Evolutionary conservation across 768 basidiomycete genomes (phyloP).

Genomic region (Tricholoma sp.): DNA sequence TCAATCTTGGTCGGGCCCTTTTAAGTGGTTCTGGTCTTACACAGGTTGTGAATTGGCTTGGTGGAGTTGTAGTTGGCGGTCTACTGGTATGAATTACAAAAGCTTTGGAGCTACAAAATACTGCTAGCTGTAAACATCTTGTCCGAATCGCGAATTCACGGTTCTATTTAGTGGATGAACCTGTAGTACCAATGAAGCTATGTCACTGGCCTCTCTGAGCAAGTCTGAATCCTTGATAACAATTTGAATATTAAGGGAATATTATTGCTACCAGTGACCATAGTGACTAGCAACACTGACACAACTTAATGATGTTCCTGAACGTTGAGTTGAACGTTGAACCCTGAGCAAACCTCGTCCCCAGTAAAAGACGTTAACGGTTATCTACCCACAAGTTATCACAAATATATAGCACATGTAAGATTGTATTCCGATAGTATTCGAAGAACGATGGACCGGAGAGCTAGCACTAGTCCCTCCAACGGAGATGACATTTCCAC

Average conservation of each 20-base stretch:
- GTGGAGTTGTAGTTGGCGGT: slow-evolving; percentile 35
- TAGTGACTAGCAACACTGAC: neutral
- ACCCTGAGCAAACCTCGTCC: too few relatives aligned
- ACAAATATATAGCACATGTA: too few relatives aligned
- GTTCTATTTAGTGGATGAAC: neutral
- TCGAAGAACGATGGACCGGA: slow-evolving; percentile 23
- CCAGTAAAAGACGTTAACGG: too few relatives aligned
- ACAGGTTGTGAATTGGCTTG: slow-evolving; percentile 37
- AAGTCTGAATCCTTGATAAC: neutral
- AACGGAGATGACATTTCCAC: slow-evolving; percentile 30
- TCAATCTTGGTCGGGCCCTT: slow-evolving; percentile 52
- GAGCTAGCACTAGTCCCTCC: slow-evolving; percentile 61
- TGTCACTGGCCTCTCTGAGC: neutral
- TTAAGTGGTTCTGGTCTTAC: slow-evolving; percentile 27
- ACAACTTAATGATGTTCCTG: too few relatives aligned
- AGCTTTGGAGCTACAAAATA: neutral
- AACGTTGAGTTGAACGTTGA: too few relatives aligned
- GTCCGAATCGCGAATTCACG: neutral
- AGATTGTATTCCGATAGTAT: too few relatives aligned
- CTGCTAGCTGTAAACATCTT: neutral
- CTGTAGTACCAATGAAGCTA: too few relatives aligned
- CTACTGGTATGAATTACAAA: slow-evolving; percentile 21
- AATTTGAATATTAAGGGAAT: neutral
- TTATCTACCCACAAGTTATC: too few relatives aligned
- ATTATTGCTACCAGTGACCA: neutral